phyloP scores from a whole-genome alignment of 2,329 filamentous ascomycete species.

The Alternaria sp. region DNA sequence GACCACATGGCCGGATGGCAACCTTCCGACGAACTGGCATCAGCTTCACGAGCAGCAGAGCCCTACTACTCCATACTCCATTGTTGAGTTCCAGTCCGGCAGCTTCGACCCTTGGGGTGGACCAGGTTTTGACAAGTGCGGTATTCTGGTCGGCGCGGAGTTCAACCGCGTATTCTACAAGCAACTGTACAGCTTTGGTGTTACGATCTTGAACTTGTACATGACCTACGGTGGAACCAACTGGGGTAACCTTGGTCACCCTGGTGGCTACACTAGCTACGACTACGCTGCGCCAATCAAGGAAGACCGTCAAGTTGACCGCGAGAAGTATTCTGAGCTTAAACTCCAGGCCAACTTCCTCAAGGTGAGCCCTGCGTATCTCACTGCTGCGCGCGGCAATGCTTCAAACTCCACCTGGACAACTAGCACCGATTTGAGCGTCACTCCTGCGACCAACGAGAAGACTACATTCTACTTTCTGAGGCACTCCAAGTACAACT shows the following conservation, averaged over 20 bases:
- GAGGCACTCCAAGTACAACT: slow-evolving; percentile 72
- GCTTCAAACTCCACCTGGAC: slow-evolving; percentile 42
- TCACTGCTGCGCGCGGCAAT: slow-evolving; percentile 57
- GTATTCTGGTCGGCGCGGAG: slow-evolving; percentile 72
- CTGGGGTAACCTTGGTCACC: slow-evolving; percentile 74
- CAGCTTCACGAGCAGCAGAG: slow-evolving; percentile 66
- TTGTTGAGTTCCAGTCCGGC: slow-evolving; percentile 75
- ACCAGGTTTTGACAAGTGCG: slow-evolving; percentile 72
- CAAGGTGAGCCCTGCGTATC: slow-evolving; percentile 74
- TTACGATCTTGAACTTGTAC: slow-evolving; percentile 75
- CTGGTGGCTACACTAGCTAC: slow-evolving; percentile 65
- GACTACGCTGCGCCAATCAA: slow-evolving; percentile 70
- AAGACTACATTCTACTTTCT: slow-evolving; percentile 69
- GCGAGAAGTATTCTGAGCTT: slow-evolving; percentile 81
- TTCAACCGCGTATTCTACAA: slow-evolving; percentile 83
- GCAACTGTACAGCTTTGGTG: slow-evolving; percentile 72
- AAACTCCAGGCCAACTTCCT: slow-evolving; percentile 80
- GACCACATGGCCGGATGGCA: slow-evolving; percentile 65
- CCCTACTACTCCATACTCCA: slow-evolving; percentile 70
- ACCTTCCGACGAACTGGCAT: slow-evolving; percentile 65
- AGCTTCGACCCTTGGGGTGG: slow-evolving; percentile 80
- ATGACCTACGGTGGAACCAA: slow-evolving; percentile 85
- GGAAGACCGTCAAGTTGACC: slow-evolving; percentile 72
- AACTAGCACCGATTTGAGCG: slow-evolving; percentile 60
- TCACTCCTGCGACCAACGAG: slow-evolving; percentile 68